Percentiles rank a stretch among this genome's conserved stretches.
Conservation (phyloP, 805 yeast species). For the Barnettozyma botsteinii region DNA sequence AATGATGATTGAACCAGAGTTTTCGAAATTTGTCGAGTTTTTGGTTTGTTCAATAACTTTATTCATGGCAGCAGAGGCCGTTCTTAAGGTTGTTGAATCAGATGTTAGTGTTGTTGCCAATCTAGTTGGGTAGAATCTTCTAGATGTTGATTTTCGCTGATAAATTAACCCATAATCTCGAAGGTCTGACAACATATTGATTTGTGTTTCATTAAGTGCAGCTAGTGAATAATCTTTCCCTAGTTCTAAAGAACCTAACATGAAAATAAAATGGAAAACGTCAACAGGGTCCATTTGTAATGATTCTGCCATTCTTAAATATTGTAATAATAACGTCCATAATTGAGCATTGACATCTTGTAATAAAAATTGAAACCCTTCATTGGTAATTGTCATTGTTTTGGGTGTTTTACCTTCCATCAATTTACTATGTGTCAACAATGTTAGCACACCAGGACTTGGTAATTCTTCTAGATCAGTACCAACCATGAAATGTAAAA, state of each 20-base stretch:
- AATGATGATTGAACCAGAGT: constrained; percentile 68
- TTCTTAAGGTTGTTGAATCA: constrained; percentile 63
- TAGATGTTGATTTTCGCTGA: constrained; percentile 49
- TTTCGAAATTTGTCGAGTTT: constrained; percentile 22
- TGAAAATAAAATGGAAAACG: constrained; percentile 86
- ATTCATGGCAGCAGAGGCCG: constrained; percentile 73
- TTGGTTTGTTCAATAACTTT: constrained; percentile 45
- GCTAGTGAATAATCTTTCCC: constrained; percentile 79
- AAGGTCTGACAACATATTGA: constrained; percentile 81
- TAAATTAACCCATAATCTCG: constrained; percentile 89
- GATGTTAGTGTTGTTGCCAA: constrained; percentile 86
- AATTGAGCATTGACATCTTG: constrained; percentile 93
- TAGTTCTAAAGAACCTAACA: constrained; percentile 86
- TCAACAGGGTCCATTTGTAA: constrained; percentile 94
- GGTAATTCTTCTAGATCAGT: constrained; percentile 68
- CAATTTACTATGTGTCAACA: constrained; percentile 74
- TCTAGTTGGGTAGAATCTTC: constrained; percentile 83
- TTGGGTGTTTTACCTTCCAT: constrained; percentile 60
- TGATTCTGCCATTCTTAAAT: constrained; percentile 76
- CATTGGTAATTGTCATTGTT: constrained; percentile 69
- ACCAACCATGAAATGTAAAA: constrained; percentile 96
- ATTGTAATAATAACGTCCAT: constrained; percentile 87
- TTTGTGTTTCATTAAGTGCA: constrained; percentile 72
- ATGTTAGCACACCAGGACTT: constrained; percentile 71
- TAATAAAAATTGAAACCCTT: constrained; percentile 88